Percentiles rank a stretch among this genome's conserved stretches.
Evolutionary conservation across 2,329 filamentous ascomycete genomes (phyloP).

Genomic region (Chaetomiaceae sp.): DNA sequence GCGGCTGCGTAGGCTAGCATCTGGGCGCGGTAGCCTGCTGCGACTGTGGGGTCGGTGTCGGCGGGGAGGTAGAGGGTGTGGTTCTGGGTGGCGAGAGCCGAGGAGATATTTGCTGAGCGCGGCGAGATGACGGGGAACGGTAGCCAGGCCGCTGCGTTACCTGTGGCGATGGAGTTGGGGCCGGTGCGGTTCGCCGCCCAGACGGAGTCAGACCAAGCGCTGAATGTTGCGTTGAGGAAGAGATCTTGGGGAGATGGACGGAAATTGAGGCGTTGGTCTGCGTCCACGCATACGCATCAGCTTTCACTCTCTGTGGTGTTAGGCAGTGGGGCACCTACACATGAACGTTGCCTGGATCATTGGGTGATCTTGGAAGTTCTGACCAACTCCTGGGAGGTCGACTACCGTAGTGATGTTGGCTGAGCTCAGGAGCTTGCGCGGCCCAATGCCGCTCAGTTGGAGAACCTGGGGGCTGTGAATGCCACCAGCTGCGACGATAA

Average conservation of each 20-base stretch:
- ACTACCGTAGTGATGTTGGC: constrained; percentile 48
- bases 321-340: constrained; percentile 9
- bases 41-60: constrained; percentile 33
- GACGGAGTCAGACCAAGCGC: constrained; percentile 25
- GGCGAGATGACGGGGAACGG: constrained; percentile 33
- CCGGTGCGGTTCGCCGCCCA: constrained; percentile 28
- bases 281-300: no score
- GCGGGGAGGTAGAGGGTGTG: constrained; percentile 33
- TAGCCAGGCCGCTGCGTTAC: constrained; percentile 32
- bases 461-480: constrained; percentile 42
- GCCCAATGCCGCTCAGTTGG: constrained; percentile 41
- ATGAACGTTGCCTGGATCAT: constrained; percentile 23
- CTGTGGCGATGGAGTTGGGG: constrained; percentile 29
- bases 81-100: constrained; percentile 31
- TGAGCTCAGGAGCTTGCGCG: constrained; percentile 31
- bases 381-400: constrained; percentile 58
- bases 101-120: constrained; percentile 26
- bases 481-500: constrained; percentile 40
- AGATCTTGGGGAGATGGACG: constrained; percentile 30
- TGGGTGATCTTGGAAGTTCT: constrained; percentile 39
- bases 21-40: constrained; percentile 37
- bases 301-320: no score
- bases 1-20: constrained; percentile 27
- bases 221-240: constrained; percentile 33
- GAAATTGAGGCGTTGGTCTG: constrained; percentile 25